Evolutionary conservation across 371 early-diverging fungal species (phyloP), one percentile per base, ranked within the genome.

Genomic region (Funneliformis caledonium): DNA sequence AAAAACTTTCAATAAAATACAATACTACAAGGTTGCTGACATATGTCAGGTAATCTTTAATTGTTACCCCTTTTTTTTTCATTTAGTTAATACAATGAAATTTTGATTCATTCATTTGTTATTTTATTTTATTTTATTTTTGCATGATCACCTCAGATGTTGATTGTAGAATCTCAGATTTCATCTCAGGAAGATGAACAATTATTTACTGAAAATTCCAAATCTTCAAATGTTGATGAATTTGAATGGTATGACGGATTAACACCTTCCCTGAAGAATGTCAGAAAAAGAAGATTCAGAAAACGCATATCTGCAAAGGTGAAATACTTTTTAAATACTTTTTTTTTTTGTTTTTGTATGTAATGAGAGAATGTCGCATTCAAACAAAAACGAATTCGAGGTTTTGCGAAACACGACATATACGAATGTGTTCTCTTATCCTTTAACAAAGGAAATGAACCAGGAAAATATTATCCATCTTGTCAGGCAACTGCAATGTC

Each of bases 1-100:
- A 81, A 96, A 98, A 84, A 97, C 98, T 0, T 85, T 95, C 7
- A 98, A 99, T 82, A 94, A 94, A 77, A 97, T 97, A 83, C 98
- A 98, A 83, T 90, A 97, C 82, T 96, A 96, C 84, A 99, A 99
- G 87, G 92, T 98, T n/a, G 96, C 96, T 12, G 99, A 99, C 82
- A 94, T 98, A n/a, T 96, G 93, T 7, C 99, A 97, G 84, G 91
- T 95, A 86, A 72, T 78, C 43, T 9, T 37, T 37, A 37, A 37
- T 37, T 59, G 7, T 74, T 73, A 74, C 52, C 37, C 52, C 37
- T 22, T 68, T 52, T 48, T 73, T 50, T n/a, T 76, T 78, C 61
- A 73, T 68, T 22, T 9, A 68, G n/a, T 50, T 37, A 37, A 37
- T 37, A 37, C 1, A 33, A 77, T 78, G 14, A 82, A 72, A 11